Percentiles rank a stretch among this genome's conserved stretches.
Evolutionary conservation across 805 yeast species (phyloP).

Genomic region (Scheffersomyces amazonensis): DNA sequence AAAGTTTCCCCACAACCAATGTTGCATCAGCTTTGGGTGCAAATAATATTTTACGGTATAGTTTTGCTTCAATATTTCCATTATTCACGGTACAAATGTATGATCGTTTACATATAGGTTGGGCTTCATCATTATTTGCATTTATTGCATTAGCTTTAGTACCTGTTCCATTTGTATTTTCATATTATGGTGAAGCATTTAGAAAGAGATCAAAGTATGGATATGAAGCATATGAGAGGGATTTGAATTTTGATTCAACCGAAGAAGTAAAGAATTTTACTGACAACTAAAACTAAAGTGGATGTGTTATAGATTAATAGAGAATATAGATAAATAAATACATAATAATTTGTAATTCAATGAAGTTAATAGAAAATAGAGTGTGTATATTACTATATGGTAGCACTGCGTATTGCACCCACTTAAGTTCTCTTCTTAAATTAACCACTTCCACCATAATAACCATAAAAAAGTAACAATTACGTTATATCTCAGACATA

Average conservation of each 20-base stretch:
- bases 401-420: too few relatives aligned
- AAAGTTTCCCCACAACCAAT: constrained; percentile 68
- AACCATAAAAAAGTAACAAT: too few relatives aligned
- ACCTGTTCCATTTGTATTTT: constrained; percentile 74
- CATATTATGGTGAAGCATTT: constrained; percentile 52
- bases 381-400: too few relatives aligned
- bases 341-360: too few relatives aligned
- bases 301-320: not conserved
- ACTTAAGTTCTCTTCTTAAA: too few relatives aligned
- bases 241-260: too few relatives aligned
- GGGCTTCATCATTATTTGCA: constrained; percentile 74
- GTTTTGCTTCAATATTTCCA: constrained; percentile 78
- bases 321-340: not conserved
- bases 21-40: constrained; percentile 92
- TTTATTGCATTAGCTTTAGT: constrained; percentile 66
- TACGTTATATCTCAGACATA: too few relatives aligned
- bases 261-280: too few relatives aligned
- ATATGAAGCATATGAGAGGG: constrained; percentile 40
- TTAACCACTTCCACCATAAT: too few relatives aligned
- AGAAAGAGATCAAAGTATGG: constrained; percentile 61
- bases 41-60: constrained; percentile 73
- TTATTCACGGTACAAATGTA: constrained; percentile 85
- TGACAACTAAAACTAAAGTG: too few relatives aligned
- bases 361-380: too few relatives aligned
- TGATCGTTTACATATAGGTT: constrained; percentile 61